Evolutionary conservation across 192 early-diverging fungal species (phyloP).

Genomic region (Backusella tarrabulga): DNA sequence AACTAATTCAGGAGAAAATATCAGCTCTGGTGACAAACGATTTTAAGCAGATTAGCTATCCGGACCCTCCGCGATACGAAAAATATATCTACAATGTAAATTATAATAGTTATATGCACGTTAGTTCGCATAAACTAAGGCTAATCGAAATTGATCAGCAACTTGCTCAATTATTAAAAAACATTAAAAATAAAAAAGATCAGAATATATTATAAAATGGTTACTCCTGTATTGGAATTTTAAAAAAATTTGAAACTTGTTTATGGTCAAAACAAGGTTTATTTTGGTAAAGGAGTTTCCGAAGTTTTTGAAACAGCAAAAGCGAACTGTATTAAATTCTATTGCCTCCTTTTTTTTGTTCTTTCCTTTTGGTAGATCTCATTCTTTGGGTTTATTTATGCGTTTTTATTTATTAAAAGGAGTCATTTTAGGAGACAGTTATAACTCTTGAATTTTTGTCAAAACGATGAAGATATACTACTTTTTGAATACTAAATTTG

Average conservation of each 20-base stretch:
- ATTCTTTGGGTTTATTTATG: constrained; percentile 5
- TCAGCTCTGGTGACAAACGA: background rate
- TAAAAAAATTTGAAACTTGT: background rate
- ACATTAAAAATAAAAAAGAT: background rate
- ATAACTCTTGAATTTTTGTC: background rate
- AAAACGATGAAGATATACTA: background rate
- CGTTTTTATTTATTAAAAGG: constrained; percentile 5
- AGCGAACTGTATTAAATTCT: constrained; percentile 4
- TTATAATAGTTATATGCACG: constrained; percentile 3
- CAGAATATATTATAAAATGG: background rate
- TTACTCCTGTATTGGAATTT: background rate
- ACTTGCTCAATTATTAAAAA: background rate
- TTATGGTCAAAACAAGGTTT: background rate
- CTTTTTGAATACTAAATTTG: background rate
- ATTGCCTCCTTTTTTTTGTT: background rate
- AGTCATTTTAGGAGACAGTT: background rate
- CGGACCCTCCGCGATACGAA: background rate
- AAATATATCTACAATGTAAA: background rate
- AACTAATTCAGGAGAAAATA: background rate
- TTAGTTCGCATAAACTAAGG: background rate
- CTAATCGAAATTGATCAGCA: background rate
- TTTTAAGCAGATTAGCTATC: background rate
- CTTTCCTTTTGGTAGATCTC: background rate
- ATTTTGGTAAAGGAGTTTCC: background rate
- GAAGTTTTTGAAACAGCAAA: constrained; percentile 2